These are phyloP conservation scores for Teratosphaeriaceae sp. DNA, from an alignment of 2,329 filamentous ascomycete genomes.

Conservation along the genomic window DNA sequence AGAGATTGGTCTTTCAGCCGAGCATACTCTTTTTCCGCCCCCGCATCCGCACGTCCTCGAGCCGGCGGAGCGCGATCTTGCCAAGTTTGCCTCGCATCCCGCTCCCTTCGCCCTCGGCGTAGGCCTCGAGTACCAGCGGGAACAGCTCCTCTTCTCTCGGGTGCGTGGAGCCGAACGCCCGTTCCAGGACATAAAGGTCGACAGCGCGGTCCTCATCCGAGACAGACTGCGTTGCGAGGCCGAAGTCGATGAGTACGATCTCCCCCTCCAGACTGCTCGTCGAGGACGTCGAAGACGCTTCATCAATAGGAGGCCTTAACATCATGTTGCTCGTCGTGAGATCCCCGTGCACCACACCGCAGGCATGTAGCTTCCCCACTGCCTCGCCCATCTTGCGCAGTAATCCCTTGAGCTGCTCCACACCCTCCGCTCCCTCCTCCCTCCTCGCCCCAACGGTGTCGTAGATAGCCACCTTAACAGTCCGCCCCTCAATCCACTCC, in stretches of 20 bases:
- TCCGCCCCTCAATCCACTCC: constrained; percentile 74
- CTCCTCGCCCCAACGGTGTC: constrained; percentile 18
- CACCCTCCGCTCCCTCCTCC: constrained; percentile 16
- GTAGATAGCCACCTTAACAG: constrained; percentile 60
- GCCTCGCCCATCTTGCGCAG: constrained; percentile 29
- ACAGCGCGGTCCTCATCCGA: constrained; percentile 92
- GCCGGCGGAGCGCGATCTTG: constrained; percentile 63
- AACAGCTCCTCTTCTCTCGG: constrained; percentile 76
- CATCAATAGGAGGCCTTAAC: constrained; percentile 38
- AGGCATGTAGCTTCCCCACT: constrained; percentile 57
- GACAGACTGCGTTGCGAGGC: constrained; percentile 71
- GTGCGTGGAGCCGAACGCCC: constrained; percentile 92
- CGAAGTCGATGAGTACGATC: constrained; percentile 90
- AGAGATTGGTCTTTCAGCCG: no score
- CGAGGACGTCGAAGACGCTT: constrained; percentile 27
- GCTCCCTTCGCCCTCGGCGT: constrained; percentile 63
- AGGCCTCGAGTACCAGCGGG: constrained; percentile 71
- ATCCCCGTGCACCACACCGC: constrained; percentile 90
- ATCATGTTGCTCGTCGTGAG: constrained; percentile 97
- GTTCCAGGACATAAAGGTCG: constrained; percentile 90
- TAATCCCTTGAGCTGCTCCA: constrained; percentile 21
- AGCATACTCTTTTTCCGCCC: constrained; percentile 97
- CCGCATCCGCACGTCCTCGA: constrained; percentile 90
- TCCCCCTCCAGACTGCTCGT: constrained; percentile 53
- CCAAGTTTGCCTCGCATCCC: constrained; percentile 56